Conservation (phyloP, 768 basidiomycete species). For the Termitomyces sp. region DNA sequence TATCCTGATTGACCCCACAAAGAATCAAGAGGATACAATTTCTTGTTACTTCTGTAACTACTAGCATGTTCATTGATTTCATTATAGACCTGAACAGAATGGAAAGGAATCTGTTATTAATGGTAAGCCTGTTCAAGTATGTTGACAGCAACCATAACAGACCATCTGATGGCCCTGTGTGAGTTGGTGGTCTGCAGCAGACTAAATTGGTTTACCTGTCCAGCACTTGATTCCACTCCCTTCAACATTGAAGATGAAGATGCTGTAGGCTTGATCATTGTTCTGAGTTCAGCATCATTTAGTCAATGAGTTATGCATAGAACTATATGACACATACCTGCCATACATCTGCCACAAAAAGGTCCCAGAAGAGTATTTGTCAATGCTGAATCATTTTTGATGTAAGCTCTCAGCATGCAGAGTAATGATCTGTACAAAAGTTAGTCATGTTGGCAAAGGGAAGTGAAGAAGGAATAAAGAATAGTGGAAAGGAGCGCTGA, state of each 20-base stretch:
- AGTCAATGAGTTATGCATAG: constrained; percentile 81
- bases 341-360: constrained; percentile 71
- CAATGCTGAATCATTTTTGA: constrained; percentile 61
- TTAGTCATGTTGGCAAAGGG: not conserved
- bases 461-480: too few species aligned
- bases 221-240: constrained; percentile 87
- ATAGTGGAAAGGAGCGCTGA: not conserved
- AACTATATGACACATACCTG: constrained; percentile 40
- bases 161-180: constrained; percentile 36
- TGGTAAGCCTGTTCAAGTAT: not conserved
- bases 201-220: constrained; percentile 49
- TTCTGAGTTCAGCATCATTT: constrained; percentile 73
- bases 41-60: constrained; percentile 49
- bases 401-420: constrained; percentile 58
- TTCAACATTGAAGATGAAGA: constrained; percentile 87
- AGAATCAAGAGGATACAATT: constrained; percentile 47
- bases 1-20: constrained; percentile 31
- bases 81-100: constrained; percentile 74
- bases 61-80: constrained; percentile 69
- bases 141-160: constrained; percentile 74
- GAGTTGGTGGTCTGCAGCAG: constrained; percentile 13
- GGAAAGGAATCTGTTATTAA: not conserved
- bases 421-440: constrained; percentile 53
- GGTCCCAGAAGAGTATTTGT: constrained; percentile 73
- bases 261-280: constrained; percentile 62